Conservation (phyloP, 2,329 filamentous ascomycete genomes). For the Acephala macrosclerotiorum region DNA sequence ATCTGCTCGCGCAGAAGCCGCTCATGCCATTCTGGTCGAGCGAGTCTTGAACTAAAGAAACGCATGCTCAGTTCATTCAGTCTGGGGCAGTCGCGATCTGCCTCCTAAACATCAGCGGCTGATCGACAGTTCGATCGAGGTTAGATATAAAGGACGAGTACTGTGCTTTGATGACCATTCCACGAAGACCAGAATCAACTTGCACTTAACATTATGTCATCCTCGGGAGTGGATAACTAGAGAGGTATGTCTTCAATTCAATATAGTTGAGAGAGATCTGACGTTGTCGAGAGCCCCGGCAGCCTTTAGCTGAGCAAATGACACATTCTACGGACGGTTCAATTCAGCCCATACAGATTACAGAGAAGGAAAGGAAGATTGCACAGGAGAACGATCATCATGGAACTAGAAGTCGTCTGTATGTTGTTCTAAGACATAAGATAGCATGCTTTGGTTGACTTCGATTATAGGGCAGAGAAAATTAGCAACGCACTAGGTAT, state of each 20-base stretch:
- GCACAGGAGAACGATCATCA: conserved; percentile 15
- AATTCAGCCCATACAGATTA: conserved; percentile 11
- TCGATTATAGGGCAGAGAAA: conserved; percentile 4
- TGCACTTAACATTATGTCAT: not conserved
- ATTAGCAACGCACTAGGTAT: conserved; percentile 12
- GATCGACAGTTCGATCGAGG: conserved; percentile 1
- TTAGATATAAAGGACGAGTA: not conserved
- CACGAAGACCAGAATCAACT: not conserved
- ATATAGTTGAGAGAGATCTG: not conserved
- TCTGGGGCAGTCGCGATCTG: not conserved
- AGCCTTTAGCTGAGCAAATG: conserved; percentile 12
- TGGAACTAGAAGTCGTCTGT: conserved; percentile 4
- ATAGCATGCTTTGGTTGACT: not conserved
- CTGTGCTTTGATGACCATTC: too few relatives aligned
- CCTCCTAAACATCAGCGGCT: conserved; percentile 6
- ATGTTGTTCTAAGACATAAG: not conserved
- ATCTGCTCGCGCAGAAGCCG: not conserved
- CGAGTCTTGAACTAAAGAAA: not conserved
- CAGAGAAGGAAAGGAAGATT: conserved; percentile 12
- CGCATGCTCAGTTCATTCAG: conserved; percentile 11
- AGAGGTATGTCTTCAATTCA: not conserved
- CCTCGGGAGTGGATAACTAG: not conserved
- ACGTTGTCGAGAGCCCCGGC: not conserved
- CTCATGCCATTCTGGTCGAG: not conserved
- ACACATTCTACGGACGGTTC: not conserved